phyloP scores from a whole-genome alignment of 2,329 filamentous ascomycete species.

The Elsinoe batatas region DNA sequence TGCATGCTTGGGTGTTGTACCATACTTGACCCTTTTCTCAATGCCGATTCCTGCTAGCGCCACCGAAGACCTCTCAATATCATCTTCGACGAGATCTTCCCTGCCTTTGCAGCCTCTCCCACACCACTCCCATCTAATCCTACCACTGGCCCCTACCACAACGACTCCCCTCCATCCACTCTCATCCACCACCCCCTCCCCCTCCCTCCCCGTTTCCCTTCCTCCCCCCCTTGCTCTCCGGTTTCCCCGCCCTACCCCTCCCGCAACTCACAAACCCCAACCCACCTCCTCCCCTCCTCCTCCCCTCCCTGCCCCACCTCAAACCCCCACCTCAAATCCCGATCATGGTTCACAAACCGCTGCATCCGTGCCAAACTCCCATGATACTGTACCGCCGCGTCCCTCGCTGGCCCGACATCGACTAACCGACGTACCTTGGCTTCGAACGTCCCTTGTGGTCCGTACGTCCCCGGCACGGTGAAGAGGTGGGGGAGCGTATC shows the following conservation, averaged over 20 bases:
- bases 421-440: neutral
- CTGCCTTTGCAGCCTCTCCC: no score
- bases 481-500: neutral
- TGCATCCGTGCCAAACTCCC: conserved; percentile 4
- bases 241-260: neutral
- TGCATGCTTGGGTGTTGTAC: no score
- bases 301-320: neutral
- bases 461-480: neutral
- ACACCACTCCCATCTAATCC: no score
- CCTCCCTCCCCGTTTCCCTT: conserved; percentile 20
- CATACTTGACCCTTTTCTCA: no score
- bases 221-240: neutral
- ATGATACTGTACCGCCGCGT: neutral
- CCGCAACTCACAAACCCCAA: conserved; percentile 1
- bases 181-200: conserved; percentile 33
- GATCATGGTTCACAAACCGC: conserved; percentile 5
- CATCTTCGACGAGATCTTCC: no score
- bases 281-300: conserved; percentile 7
- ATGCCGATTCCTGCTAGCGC: no score
- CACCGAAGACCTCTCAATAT: no score
- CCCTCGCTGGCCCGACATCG: neutral
- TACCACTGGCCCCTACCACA: conserved; percentile 9
- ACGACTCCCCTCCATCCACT: conserved; percentile 40
- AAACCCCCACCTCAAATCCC: conserved; percentile 6
- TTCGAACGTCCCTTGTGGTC: neutral